Percentiles rank a stretch among this genome's conserved stretches.
Conservation (phyloP, 2,329 filamentous ascomycete genomes). For the Pseudogymnoascus sp. region DNA sequence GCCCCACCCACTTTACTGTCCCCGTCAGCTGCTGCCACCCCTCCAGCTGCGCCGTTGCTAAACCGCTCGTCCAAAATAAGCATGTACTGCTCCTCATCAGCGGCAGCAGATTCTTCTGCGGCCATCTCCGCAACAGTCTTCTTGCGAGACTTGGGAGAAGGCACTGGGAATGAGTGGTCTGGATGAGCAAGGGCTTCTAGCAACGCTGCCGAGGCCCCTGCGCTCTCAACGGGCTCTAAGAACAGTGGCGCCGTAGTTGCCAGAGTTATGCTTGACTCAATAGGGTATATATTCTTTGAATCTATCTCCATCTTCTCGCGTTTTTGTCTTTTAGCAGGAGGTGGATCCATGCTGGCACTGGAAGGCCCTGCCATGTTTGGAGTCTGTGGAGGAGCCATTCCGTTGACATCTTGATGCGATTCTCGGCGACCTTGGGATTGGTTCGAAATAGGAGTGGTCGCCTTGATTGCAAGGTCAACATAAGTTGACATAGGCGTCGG, state of each 20-base stretch:
- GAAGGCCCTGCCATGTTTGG: slow-evolving; percentile 50
- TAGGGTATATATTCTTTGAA: slow-evolving; percentile 59
- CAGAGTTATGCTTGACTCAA: slow-evolving; percentile 67
- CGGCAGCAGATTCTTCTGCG: slow-evolving; percentile 84
- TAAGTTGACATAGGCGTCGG: slow-evolving; percentile 71
- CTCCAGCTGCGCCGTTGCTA: slow-evolving; percentile 49
- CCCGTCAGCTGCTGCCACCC: slow-evolving; percentile 52
- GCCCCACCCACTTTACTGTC: slow-evolving; percentile 63
- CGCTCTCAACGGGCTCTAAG: slow-evolving; percentile 63
- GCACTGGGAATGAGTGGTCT: slow-evolving; percentile 65
- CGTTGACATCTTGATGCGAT: slow-evolving; percentile 32
- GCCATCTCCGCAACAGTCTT: slow-evolving; percentile 90
- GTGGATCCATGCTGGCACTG: slow-evolving; percentile 46
- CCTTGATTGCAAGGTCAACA: slow-evolving; percentile 67
- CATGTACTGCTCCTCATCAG: slow-evolving; percentile 86
- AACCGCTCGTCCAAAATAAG: slow-evolving; percentile 81
- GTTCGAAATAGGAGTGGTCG: slow-evolving; percentile 50
- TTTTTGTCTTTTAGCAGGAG: slow-evolving; percentile 60
- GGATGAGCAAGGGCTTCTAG: slow-evolving; percentile 67
- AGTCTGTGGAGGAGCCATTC: slow-evolving; percentile 56
- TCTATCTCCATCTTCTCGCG: slow-evolving; percentile 68
- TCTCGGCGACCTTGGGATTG: slow-evolving; percentile 41
- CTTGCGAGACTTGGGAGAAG: slow-evolving; percentile 81
- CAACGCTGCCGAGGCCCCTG: slow-evolving; percentile 60
- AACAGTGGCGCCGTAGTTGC: slow-evolving; percentile 66